Base-by-base conservation (phyloP, 495 filamentous ascomycete genomes). In the Neurospora terricola region DNA sequence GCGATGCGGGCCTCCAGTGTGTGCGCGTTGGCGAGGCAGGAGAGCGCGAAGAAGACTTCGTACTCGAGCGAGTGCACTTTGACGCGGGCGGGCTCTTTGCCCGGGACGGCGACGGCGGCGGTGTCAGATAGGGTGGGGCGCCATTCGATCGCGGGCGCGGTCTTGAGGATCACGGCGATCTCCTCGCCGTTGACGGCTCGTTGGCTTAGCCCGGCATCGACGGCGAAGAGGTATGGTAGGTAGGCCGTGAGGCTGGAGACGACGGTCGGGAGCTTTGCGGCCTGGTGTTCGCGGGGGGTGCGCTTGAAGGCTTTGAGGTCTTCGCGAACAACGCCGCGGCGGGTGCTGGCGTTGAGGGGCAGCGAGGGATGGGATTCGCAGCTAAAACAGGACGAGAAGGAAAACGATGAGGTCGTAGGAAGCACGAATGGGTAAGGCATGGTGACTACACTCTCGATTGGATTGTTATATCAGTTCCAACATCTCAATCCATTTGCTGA, bases 361-460 rank as follows among this genome's bases (percentile, higher is more conserved):
- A 97, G 87, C 0, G 94, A 94, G 8, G 94, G 93, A 78, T 97
- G 94, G 3, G 91, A 91, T 70, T 88, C 85, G 71, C 89, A 91
- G 71, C 79, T 84, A 77, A 94, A 89, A 82, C 85, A 90, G 23
- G 88, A 83, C 10, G 92, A 89, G 79, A 97, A 95, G 43, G 91
- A 90, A 76, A 94, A 88, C 59, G 89, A 86, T 3, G 93, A 96
- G 30, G 94, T 97, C 27, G 94, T 97, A 4, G 94, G 92, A 43
- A 97, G 88, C 39, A 86, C 84, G 77, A 94, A 96, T 23, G 91
- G 90, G 80, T 91, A 97, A 59, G 95, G 93, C 94, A 97, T 97
- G 39, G 73, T 87, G 80, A 71, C 30, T 72, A 9, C 3, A 8
- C 0, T 34, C 2, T 34, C 1, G 12, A 34, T 18, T 59, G 69